Evolutionary conservation across 768 basidiomycete species (phyloP).

Genomic region (Lactarius evosmus): DNA sequence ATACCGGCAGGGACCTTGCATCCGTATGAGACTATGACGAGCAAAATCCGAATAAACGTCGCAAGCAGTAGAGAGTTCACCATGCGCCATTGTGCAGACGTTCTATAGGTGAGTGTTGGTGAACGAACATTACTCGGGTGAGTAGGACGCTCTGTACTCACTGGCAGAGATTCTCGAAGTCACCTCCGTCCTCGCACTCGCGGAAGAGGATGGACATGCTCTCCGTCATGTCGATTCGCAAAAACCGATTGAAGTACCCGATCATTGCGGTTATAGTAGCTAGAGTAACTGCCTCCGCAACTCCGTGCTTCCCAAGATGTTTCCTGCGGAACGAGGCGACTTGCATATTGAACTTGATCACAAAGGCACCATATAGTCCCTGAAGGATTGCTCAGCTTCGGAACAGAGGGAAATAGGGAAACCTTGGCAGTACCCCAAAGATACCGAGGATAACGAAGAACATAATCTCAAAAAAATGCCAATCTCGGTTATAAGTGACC

Average conservation of each 20-base stretch:
- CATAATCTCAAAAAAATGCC: slow-evolving; percentile 99
- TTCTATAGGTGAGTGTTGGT: slow-evolving; percentile 43
- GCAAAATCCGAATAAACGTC: slow-evolving; percentile 78
- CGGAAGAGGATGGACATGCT: slow-evolving; percentile 92
- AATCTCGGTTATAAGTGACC: slow-evolving; percentile 94
- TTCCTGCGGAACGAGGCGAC: slow-evolving; percentile 93
- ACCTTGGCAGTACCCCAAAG: slow-evolving; percentile 65
- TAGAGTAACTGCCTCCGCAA: slow-evolving; percentile 84
- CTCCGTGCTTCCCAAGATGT: slow-evolving; percentile 76
- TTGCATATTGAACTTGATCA: slow-evolving; percentile 96
- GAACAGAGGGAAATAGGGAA: neutral
- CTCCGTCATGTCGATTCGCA: slow-evolving; percentile 97
- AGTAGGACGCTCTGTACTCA: slow-evolving; percentile 42
- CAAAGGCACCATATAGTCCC: slow-evolving; percentile 96
- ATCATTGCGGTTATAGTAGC: slow-evolving; percentile 88
- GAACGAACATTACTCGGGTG: slow-evolving; percentile 11
- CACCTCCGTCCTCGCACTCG: slow-evolving; percentile 91
- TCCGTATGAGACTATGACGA: slow-evolving; percentile 92
- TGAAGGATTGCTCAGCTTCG: slow-evolving; percentile 34
- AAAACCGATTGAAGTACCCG: slow-evolving; percentile 91
- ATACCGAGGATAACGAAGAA: slow-evolving; percentile 94
- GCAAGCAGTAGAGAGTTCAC: slow-evolving; percentile 90
- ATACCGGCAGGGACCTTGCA: slow-evolving; percentile 97
- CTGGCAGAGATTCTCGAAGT: slow-evolving; percentile 94
- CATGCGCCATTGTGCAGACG: slow-evolving; percentile 90